A percentile compares a stretch with the other conserved stretches of the same genome.
Conservation (phyloP, 371 early-diverging fungal genomes). For the Dichotomocladium elegans region DNA sequence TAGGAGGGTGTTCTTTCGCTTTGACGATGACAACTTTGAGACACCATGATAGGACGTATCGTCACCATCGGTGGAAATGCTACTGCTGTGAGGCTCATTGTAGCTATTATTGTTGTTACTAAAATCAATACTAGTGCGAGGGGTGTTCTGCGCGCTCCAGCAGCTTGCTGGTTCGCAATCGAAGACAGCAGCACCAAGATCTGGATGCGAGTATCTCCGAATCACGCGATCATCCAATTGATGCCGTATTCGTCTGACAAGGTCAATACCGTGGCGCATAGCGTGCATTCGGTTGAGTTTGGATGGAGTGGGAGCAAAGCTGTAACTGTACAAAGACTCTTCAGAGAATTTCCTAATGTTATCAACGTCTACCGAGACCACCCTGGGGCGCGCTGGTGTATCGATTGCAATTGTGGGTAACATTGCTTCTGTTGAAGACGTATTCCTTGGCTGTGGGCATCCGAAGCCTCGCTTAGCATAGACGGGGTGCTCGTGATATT, state of each 20-base stretch:
- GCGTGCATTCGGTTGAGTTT: constrained; percentile 41
- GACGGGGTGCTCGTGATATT: too few relatives aligned
- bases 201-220: constrained; percentile 33
- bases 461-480: too few relatives aligned
- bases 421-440: too few relatives aligned
- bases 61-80: not conserved
- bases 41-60: not conserved
- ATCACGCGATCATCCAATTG: constrained; percentile 39
- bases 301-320: constrained; percentile 45
- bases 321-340: constrained; percentile 56
- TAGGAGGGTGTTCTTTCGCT: too few relatives aligned
- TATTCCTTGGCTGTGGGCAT: too few relatives aligned
- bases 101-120: not conserved
- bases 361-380: constrained; percentile 11
- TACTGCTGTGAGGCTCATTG: not conserved
- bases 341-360: constrained; percentile 39
- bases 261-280: constrained; percentile 47
- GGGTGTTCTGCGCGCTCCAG: constrained; percentile 11
- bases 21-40: too few relatives aligned
- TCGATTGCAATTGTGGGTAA: too few relatives aligned
- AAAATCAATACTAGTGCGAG: constrained; percentile 11
- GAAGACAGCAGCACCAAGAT: constrained; percentile 29
- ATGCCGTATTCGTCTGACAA: constrained; percentile 52
- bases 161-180: constrained; percentile 15
- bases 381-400: too few relatives aligned